These are phyloP conservation scores for Phtheirospermum japonicum DNA, from an alignment of 257 asterid species.

Conservation along the genomic window DNA sequence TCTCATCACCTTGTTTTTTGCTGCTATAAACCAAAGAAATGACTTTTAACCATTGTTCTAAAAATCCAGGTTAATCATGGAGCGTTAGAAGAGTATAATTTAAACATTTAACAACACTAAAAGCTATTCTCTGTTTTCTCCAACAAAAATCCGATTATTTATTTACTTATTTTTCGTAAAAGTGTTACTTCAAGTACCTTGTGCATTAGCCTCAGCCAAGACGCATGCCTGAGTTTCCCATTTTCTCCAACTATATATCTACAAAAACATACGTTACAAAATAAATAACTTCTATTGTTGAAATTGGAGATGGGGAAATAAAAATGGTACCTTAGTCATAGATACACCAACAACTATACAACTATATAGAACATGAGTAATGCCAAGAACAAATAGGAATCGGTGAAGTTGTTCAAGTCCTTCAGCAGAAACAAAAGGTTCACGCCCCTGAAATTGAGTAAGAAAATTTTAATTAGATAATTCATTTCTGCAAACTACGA, in stretches of 20 bases:
- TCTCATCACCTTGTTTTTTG: conserved; percentile 71
- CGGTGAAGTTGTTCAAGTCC: conserved; percentile 89
- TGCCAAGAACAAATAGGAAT: conserved; percentile 83
- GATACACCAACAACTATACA: conserved; percentile 71
- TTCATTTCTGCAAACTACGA: neutral
- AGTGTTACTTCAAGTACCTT: conserved; percentile 36
- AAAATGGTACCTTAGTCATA: conserved; percentile 69
- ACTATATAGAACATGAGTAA: conserved; percentile 77
- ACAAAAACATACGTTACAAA: conserved; percentile 22
- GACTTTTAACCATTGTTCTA: neutral
- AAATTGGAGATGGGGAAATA: neutral
- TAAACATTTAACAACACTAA: too few relatives aligned
- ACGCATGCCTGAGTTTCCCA: conserved; percentile 71
- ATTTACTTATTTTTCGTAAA: neutral
- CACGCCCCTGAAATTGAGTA: conserved; percentile 56
- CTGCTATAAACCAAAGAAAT: conserved; percentile 20
- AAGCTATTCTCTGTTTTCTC: too few relatives aligned
- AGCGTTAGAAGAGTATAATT: too few relatives aligned
- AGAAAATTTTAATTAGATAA: neutral
- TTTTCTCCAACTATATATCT: conserved; percentile 97
- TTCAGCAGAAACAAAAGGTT: conserved; percentile 84
- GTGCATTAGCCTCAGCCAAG: conserved; percentile 48
- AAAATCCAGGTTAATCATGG: too few relatives aligned
- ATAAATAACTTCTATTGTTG: neutral
- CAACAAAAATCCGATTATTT: too few relatives aligned